Evolutionary conservation across 106 monocot species (phyloP), one percentile per base, ranked within the genome.

Genomic region (Phalaenopsis aphrodite): DNA sequence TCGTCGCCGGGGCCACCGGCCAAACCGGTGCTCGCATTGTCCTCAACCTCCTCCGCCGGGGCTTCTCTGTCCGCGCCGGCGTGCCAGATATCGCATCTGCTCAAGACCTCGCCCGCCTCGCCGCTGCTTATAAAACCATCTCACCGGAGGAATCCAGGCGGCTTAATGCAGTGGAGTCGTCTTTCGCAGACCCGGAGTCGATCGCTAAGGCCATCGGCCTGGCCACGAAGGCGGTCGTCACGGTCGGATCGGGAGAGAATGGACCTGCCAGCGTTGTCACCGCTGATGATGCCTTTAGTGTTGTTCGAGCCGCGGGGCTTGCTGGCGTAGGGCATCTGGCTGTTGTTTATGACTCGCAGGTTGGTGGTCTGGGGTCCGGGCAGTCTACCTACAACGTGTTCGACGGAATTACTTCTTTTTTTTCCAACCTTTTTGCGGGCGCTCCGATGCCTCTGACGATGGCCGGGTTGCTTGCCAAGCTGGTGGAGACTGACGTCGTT

Each of bases 21-120:
- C 94, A 92, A 69, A 78, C 85, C 14, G 97, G 97, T 3, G 81
- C 83, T 7, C 89, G 94, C 69, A 92, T 94, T 76, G 86, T 86
- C 39, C 89, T 79, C 85, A 83, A 79, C 7, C 87, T 98, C 18
- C 85, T 98, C 11, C 84, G 90, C 4, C 74, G 84, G 37, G 97
- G 94, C n/a, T 98, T 92, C 80, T 77, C 81, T 8, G 97, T 98
- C 64, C 73, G 97, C 12, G 97, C 97, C 14, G 97, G 92, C 37
- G 97, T 98, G n/a, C 85, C 97, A 3, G 97, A 98, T 71, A 89
- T 98, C 41, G 64, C 80, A 55, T 77, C 90, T 5, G 97, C 97
- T 0, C 97, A 98, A 82, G 94, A 98, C 15, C 94, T 98, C 21
- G 97, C 97, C 42, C 85, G 90, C 15, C 77, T 98, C 21, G 97